Conservation (phyloP, 345 rosid species). For the Gynandropsis gynandra region DNA sequence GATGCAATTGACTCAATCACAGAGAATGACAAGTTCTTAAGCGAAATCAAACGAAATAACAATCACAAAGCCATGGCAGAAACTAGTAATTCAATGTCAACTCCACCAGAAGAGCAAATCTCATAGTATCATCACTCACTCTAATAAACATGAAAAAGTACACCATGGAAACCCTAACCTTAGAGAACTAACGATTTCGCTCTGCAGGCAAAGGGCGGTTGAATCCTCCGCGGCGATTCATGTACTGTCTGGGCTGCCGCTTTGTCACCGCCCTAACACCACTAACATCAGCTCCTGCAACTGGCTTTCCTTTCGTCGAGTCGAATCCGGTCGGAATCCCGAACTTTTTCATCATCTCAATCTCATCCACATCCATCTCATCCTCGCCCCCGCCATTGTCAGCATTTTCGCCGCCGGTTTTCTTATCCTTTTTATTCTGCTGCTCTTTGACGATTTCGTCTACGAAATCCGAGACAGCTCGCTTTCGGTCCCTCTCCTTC, state of each 20-base stretch:
- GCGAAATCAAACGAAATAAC: background rate
- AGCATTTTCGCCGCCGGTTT: slow-evolving; percentile 6
- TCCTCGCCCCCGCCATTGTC: slow-evolving; percentile 27
- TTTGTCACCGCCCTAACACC: slow-evolving; percentile 74
- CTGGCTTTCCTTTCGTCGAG: slow-evolving; percentile 92
- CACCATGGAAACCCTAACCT: slow-evolving; percentile 32
- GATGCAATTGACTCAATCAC: too few species aligned
- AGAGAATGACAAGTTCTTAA: too few species aligned
- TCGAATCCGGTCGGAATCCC: slow-evolving; percentile 92
- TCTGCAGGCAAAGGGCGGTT: slow-evolving; percentile 84
- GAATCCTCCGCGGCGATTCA: slow-evolving; percentile 92
- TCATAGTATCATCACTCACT: background rate
- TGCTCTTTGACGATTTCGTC: slow-evolving; percentile 57
- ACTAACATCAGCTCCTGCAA: slow-evolving; percentile 69
- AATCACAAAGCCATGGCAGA: too few species aligned
- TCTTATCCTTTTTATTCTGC: slow-evolving; percentile 31
- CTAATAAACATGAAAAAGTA: background rate
- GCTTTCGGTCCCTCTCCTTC: slow-evolving; percentile 39
- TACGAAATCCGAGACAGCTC: slow-evolving; percentile 44
- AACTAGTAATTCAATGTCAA: too few species aligned
- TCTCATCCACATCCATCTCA: slow-evolving; percentile 40
- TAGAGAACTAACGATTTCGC: slow-evolving; percentile 49
- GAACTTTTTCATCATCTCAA: slow-evolving; percentile 87
- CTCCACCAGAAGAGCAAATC: background rate
- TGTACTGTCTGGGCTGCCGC: slow-evolving; percentile 88